Percentiles rank a stretch among this genome's conserved stretches.
Evolutionary conservation across 2,329 filamentous ascomycete species (phyloP).

Genomic region (Microcera coccophila): DNA sequence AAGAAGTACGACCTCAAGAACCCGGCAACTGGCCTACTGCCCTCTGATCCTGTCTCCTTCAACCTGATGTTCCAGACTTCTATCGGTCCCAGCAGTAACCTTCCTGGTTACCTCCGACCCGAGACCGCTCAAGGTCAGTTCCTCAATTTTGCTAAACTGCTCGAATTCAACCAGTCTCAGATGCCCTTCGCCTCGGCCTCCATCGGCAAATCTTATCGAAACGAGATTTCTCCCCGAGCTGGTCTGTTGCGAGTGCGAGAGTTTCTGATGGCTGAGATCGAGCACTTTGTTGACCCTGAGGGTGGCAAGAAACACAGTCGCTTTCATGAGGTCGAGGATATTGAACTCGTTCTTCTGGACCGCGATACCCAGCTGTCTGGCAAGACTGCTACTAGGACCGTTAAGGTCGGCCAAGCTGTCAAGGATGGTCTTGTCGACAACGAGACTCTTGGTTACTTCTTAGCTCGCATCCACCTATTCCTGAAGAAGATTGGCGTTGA

Average conservation of each 20-base stretch:
- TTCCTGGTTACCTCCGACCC: conserved; percentile 79
- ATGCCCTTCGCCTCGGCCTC: conserved; percentile 98
- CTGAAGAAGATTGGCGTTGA: conserved; percentile 85
- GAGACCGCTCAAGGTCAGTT: conserved; percentile 99
- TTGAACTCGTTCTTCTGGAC: conserved; percentile 80
- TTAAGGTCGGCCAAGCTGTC: conserved; percentile 84
- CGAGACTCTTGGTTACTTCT: conserved; percentile 96
- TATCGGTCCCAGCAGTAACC: conserved; percentile 87
- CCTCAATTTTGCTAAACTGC: conserved; percentile 90
- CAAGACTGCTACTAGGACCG: conserved; percentile 68
- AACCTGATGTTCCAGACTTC: conserved; percentile 98
- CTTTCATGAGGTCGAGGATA: conserved; percentile 78
- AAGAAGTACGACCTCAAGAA: conserved; percentile 88
- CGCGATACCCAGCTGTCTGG: conserved; percentile 81
- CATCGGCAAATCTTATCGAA: conserved; percentile 96
- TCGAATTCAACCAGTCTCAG: conserved; percentile 90
- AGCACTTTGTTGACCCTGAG: conserved; percentile 94
- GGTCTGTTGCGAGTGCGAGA: conserved; percentile 92
- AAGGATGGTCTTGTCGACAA: conserved; percentile 82
- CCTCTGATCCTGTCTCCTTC: conserved; percentile 81
- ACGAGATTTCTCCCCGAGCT: conserved; percentile 91
- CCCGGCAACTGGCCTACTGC: conserved; percentile 71
- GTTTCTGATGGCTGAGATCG: conserved; percentile 98
- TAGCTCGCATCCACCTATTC: conserved; percentile 90
- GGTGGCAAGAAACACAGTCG: conserved; percentile 91